These are phyloP conservation scores for Pyrus bretschneideri DNA, from an alignment of 306 rosid genomes.

Conservation along the genomic window DNA sequence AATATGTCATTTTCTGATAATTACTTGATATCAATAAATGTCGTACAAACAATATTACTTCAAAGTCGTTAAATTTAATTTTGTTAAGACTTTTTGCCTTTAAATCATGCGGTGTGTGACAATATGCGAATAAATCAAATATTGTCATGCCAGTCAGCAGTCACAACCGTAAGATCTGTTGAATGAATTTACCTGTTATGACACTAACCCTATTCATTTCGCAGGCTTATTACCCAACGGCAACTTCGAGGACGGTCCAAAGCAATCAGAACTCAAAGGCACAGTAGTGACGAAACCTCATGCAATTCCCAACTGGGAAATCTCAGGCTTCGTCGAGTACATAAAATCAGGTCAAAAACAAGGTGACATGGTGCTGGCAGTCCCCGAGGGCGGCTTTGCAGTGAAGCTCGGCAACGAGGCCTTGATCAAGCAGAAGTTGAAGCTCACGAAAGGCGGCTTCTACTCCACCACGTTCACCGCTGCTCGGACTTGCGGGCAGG, in stretches of 20 bases:
- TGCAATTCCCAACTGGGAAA: constrained; percentile 62
- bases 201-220: not conserved
- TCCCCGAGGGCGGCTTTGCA: constrained; percentile 60
- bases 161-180: not conserved
- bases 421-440: constrained; percentile 51
- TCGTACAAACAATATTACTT: no score
- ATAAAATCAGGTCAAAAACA: constrained; percentile 73
- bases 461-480: constrained; percentile 70
- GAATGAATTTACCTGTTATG: not conserved
- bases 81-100: no score
- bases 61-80: no score
- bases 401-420: constrained; percentile 80
- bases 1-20: no score
- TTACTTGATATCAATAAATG: no score
- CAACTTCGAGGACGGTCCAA: constrained; percentile 54
- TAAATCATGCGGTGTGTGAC: not conserved
- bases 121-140: not conserved
- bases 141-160: not conserved
- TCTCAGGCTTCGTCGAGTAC: constrained; percentile 61
- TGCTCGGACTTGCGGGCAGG: constrained; percentile 71
- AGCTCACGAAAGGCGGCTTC: constrained; percentile 31
- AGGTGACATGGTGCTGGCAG: constrained; percentile 70
- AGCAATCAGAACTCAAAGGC: constrained; percentile 47
- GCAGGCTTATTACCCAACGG: constrained; percentile 77
- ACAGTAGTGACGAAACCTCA: constrained; percentile 20